Base-by-base conservation (phyloP, 139 green algal species). In the Chlamydomonas schloesseri region DNA sequence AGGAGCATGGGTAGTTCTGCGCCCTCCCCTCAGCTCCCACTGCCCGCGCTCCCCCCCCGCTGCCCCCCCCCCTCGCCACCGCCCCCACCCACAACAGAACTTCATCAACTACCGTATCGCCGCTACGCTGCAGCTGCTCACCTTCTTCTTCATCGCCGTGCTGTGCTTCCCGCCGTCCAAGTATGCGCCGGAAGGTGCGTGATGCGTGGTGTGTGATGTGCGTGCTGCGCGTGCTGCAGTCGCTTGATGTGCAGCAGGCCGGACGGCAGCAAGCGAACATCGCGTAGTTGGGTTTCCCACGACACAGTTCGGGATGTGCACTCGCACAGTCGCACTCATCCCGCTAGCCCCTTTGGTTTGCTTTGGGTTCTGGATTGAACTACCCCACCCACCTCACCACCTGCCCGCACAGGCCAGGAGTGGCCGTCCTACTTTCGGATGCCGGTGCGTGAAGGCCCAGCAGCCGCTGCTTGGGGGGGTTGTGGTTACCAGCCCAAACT, bases 131-230 rank as follows among this genome's bases (percentile, higher is more conserved):
- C 80, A 86, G 80, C 80, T 86, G 67, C 67, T 86, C 62, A 82
- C 86, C 34, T 98, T 98, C 92, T 98, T 98, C 93, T 97, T 98
- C 93, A 93, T 97, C 62, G 90, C 95, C 24, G 92, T 97, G 28
- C 90, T 98, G 64, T 73, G 90, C 29, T 94, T 97, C 67, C 80
- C 93, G 71, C 95, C 95, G n/a, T 37, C 88, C 29, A 58, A 92
- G 28, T 96, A 95, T 87, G 71, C 91, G 58, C 71, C 77, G 36
- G 29, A 53, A 47, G 47, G 33, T 69, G 62, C 26, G 62, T 50
- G 42, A 50, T 50, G 42, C 5, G 42, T 50, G 42, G 57, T 64
- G 23, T 26, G 57, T 24, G 21, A 8, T 50, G 42, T 50, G 42
- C 42, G 42, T 50, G 42, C 8, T 29, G 57, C 21, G 57, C 9